Base-by-base conservation (phyloP, 495 filamentous ascomycete species). In the Penicillium chermesinum region DNA sequence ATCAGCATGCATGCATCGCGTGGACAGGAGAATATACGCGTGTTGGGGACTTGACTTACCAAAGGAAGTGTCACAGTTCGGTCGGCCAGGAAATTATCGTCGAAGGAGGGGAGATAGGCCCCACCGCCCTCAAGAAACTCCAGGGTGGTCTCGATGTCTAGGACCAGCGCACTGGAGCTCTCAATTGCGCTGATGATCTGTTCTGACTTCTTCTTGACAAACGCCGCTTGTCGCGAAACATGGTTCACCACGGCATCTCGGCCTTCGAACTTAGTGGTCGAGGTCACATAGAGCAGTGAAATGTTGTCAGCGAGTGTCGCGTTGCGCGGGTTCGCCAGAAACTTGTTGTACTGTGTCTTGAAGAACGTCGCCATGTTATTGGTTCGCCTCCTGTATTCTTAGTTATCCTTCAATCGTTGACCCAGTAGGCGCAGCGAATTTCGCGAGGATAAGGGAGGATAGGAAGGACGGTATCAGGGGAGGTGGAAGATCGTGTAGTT, bases 21-120 rank as follows among this genome's bases (percentile, higher is more conserved):
- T n/a, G n/a, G n/a, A n/a, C 35, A 37, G 37, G 30, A 21, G 27
- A 39, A 34, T 18, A 46, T 43, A 40, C 46, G 49, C 14, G 46
- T 48, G 30, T 49, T 33, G 52, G 58, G 50, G 48, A 49, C 73
- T 84, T 58, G 48, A 73, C 83, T 59, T 80, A 96, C 91, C 74
- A 93, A 81, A 47, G 88, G 84, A 54, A 97, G 80, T 33, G 78
- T 84, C 38, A 88, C 88, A 53, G 80, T 80, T 51, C 84, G 84
- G 65, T 97, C 94, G 44, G 85, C 72, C 43, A 98, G 67, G 65
- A 97, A 95, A 71, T 96, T 96, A 74, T 97, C 90, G 50, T 97
- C 93, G 40, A 98, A 71, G 39, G 79, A 81, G 14, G 91, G 94
- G 22, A 98, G 80, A 70, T 91, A 98, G 37, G 86, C 78, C 34